Base-by-base conservation (phyloP, 2,329 filamentous ascomycete species). In the Onygena corvina region DNA sequence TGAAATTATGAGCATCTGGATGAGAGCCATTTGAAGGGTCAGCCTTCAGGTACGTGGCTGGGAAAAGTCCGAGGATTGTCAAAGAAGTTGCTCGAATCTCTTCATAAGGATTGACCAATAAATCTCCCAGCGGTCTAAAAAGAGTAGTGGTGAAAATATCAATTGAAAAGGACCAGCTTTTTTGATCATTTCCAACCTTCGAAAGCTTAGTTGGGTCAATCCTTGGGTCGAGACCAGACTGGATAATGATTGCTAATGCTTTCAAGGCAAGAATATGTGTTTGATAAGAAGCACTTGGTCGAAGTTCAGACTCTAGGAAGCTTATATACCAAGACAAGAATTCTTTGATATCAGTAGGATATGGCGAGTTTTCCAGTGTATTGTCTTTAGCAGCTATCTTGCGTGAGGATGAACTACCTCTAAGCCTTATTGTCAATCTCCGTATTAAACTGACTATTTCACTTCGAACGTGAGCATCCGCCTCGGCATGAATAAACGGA, bases 101-200 rank as follows among this genome's bases (percentile, higher is more conserved):
- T 50, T 96, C 92, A 59, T 94, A 98, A 0, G 90, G 86, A 58
- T 98, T 86, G 60, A 94, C 73, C 5, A 94, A 67, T 18, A 94
- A 76, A 62, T 94, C 87, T 11, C 89, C 69, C 4, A 96, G 69
- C 3, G 81, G 71, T 44, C 83, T 58, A 33, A 68, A 61, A 34
- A 70, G 55, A 25, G 51, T 60, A 1, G 61, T 52, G 5, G 59
- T 54, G 14, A 75, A 65, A 3, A 79, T 62, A 2, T 67, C 61
- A 9, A 76, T 50, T 16, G 66, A 60, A 51, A 74, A 70, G 3
- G 69, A 67, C 76, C 77, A 80, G 29, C 64, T 66, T 2, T 67
- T 56, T 48, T 74, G 67, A 29, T 71, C 69, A 23, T 68, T 64
- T 2, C 74, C 75, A 9, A 70, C 66, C 52, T 74, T 77, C 0